Evolutionary conservation across 139 green algal genomes (phyloP).

Genomic region (Coccomyxa sp.): DNA sequence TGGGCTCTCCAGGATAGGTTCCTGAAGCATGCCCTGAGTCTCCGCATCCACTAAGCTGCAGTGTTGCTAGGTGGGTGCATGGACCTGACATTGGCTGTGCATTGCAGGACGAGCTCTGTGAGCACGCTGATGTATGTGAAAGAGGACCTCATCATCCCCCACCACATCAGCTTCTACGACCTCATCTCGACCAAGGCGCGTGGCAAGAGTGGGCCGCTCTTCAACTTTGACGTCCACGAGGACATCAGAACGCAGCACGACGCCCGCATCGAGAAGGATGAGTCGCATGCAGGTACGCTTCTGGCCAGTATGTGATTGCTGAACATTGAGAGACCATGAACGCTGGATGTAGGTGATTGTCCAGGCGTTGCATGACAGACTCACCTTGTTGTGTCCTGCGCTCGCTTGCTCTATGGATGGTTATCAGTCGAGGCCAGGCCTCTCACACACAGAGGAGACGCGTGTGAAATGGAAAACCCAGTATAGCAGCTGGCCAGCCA

Average conservation of each 20-base stretch:
- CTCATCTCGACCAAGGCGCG: constrained; percentile 90
- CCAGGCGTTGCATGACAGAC: neutral
- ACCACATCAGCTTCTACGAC: constrained; percentile 92
- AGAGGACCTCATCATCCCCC: constrained; percentile 91
- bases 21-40: no score
- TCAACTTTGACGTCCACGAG: constrained; percentile 92
- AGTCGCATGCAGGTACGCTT: constrained; percentile 65
- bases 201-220: constrained; percentile 91
- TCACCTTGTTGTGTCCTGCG: neutral
- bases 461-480: no score
- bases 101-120: constrained; percentile 28
- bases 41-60: no score
- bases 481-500: no score
- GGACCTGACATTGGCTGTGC: neutral
- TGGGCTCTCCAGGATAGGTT: no score
- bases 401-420: no score
- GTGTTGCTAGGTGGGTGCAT: no score
- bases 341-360: neutral
- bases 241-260: constrained; percentile 82
- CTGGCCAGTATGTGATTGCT: neutral
- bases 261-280: constrained; percentile 77
- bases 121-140: constrained; percentile 97
- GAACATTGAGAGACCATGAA: neutral
- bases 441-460: no score
- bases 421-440: no score